phyloP scores from a whole-genome alignment of 768 basidiomycete species.

The Boletus rubescentipes region DNA sequence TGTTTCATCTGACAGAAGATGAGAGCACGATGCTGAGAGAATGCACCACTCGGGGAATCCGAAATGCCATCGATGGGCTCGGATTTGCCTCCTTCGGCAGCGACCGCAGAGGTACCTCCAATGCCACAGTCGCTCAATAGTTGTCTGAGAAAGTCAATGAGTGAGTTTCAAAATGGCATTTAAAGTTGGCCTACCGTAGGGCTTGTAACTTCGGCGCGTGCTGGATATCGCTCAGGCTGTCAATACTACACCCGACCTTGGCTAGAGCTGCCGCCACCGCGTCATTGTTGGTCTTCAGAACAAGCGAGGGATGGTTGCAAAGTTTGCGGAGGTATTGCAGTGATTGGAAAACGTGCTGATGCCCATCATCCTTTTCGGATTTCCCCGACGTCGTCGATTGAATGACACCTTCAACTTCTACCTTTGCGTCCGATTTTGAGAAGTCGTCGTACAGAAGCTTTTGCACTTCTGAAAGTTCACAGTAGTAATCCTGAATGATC shows the following conservation, averaged over 20 bases:
- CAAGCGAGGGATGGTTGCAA: constrained; percentile 95
- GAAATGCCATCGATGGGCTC: constrained; percentile 63
- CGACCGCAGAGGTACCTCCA: constrained; percentile 47
- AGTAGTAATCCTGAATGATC: constrained; percentile 99
- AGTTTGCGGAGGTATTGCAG: constrained; percentile 95
- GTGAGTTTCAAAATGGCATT: not conserved
- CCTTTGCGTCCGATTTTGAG: constrained; percentile 69
- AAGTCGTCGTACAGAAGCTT: constrained; percentile 95
- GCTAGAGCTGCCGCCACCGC: constrained; percentile 57
- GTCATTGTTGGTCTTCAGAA: constrained; percentile 70
- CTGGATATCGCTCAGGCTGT: constrained; percentile 71
- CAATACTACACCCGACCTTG: constrained; percentile 47
- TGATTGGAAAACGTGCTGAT: constrained; percentile 95
- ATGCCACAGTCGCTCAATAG: constrained; percentile 93
- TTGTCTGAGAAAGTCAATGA: constrained; percentile 58
- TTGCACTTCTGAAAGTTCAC: constrained; percentile 93
- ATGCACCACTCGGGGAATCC: constrained; percentile 46
- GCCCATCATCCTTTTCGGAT: constrained; percentile 43
- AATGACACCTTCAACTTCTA: constrained; percentile 64
- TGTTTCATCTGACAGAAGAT: constrained; percentile 99
- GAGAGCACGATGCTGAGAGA: constrained; percentile 96
- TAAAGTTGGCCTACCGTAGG: constrained; percentile 58
- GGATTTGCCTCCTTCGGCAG: constrained; percentile 60
- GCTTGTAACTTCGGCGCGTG: constrained; percentile 95
- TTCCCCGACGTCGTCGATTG: constrained; percentile 38